Conservation (phyloP, 139 green algal species). For the Nannochloris sp. region DNA sequence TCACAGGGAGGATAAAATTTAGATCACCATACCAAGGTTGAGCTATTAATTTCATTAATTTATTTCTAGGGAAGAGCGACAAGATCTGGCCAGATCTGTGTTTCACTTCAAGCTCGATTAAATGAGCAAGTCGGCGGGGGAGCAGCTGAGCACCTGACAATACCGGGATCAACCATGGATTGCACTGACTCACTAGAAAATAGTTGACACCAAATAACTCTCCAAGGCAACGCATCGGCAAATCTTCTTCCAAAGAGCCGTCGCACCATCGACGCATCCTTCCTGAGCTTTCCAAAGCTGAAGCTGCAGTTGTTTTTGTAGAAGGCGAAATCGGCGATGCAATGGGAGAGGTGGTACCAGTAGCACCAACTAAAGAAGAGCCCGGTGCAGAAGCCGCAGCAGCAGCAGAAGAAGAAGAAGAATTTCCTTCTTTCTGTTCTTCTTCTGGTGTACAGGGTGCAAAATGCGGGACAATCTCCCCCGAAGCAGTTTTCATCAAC, state of each 20-base stretch:
- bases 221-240: constrained; percentile 63
- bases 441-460: not conserved
- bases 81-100: constrained; percentile 72
- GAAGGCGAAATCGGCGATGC: no score
- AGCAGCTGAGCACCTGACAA: constrained; percentile 65
- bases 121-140: constrained; percentile 47
- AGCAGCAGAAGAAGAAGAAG: no score
- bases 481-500: constrained; percentile 25
- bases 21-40: constrained; percentile 89
- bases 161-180: constrained; percentile 81
- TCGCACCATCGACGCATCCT: constrained; percentile 60
- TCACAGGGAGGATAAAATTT: constrained; percentile 70
- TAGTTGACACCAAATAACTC: constrained; percentile 92
- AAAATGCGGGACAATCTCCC: constrained; percentile 5
- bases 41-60: constrained; percentile 69
- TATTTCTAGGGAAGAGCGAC: constrained; percentile 58
- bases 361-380: no score
- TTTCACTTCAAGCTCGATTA: constrained; percentile 79
- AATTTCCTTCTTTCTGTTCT: no score
- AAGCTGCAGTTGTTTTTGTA: not conserved
- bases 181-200: constrained; percentile 82
- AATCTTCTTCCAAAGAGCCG: constrained; percentile 63
- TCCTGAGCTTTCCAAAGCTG: not conserved
- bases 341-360: no score
- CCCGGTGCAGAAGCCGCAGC: no score